Conservation (phyloP, 2,329 filamentous ascomycete genomes). For the Sphaerulina vaccinii region DNA sequence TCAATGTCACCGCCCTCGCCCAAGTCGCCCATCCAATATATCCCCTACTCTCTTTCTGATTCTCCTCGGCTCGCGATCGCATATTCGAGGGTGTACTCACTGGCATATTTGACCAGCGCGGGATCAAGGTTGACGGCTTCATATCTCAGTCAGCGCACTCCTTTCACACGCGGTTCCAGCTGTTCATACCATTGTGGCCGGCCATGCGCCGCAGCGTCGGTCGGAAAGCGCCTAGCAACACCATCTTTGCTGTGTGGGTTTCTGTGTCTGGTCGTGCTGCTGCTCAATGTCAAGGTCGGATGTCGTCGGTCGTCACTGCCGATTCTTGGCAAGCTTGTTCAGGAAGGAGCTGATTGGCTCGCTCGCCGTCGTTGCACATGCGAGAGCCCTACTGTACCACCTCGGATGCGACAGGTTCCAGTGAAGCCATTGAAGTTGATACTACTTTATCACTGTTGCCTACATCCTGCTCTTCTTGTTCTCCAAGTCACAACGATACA, state of each 20-base stretch:
- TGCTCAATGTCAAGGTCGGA: background rate
- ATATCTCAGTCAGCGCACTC: conserved; percentile 22
- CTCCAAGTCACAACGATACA: background rate
- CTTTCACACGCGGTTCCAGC: background rate
- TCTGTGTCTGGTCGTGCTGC: background rate
- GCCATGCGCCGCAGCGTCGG: conserved; percentile 34
- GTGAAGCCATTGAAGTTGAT: background rate
- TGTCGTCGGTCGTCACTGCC: background rate
- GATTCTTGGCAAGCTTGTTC: background rate
- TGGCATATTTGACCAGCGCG: conserved; percentile 56
- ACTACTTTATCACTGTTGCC: background rate
- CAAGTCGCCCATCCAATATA: background rate
- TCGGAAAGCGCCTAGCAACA: conserved; percentile 11
- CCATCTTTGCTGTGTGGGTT: conserved; percentile 11
- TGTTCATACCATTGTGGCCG: conserved; percentile 39
- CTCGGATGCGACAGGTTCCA: background rate
- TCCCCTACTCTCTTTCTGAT: background rate
- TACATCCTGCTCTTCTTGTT: background rate
- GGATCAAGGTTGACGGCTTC: conserved; percentile 54
- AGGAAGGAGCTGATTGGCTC: background rate
- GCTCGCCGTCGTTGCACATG: too few species aligned
- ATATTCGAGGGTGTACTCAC: conserved; percentile 42
- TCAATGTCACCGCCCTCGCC: background rate
- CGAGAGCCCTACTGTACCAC: background rate
- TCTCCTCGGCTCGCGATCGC: background rate